Evolutionary conservation across 148 eudicot species (phyloP).

Genomic region (Selenicereus undatus): DNA sequence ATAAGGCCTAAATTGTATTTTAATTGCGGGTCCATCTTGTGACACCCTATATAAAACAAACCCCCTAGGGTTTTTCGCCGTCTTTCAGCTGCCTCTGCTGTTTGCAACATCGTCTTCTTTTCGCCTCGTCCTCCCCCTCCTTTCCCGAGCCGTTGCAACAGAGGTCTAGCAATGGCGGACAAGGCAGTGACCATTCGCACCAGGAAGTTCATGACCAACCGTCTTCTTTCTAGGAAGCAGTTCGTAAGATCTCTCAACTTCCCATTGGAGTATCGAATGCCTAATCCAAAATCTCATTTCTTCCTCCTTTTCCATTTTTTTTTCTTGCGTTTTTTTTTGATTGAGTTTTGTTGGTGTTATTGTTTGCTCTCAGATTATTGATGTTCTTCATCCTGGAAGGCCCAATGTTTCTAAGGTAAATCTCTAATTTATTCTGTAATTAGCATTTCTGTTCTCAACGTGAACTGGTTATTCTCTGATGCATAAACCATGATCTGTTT

Average conservation of each 20-base stretch:
- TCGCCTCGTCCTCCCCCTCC: not conserved
- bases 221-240: slow-evolving; percentile 43
- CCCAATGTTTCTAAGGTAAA: slow-evolving; percentile 70
- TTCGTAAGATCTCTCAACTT: slow-evolving; percentile 20
- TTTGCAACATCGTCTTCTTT: too few relatives aligned
- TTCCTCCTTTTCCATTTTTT: not conserved
- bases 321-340: not conserved
- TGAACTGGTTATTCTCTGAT: too few relatives aligned
- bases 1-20: too few relatives aligned
- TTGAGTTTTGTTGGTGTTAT: not conserved
- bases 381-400: slow-evolving; percentile 77
- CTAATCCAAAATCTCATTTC: not conserved
- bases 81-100: too few relatives aligned
- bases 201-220: slow-evolving; percentile 45
- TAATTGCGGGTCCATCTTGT: too few relatives aligned
- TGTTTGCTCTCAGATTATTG: slow-evolving; percentile 43
- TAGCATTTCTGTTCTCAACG: not conserved
- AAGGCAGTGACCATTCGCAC: slow-evolving; percentile 38
- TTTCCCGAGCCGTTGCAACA: not conserved
- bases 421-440: not conserved
- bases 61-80: too few relatives aligned
- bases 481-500: not conserved
- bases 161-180: slow-evolving; percentile 29
- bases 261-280: too few relatives aligned
- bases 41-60: too few relatives aligned